Evolutionary conservation across 225 moss, liverwort and hornwort genomes (phyloP), one percentile per base, ranked within the genome.

Genomic region (Sphagnum tenellum): DNA sequence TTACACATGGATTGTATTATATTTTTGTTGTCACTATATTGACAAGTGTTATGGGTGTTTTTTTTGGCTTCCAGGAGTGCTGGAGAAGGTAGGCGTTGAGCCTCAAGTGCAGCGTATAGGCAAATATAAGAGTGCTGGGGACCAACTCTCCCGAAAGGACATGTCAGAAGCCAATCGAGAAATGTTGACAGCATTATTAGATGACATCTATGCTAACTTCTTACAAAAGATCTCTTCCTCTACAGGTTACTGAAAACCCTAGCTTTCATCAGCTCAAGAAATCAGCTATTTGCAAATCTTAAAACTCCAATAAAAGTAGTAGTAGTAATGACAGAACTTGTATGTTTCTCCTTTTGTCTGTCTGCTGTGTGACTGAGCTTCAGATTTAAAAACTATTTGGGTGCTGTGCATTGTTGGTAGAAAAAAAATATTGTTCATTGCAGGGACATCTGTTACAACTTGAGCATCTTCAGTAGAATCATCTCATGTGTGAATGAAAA

Each of bases 101-200:
- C 90, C 96, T 52, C 92, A 96, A 80, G 75, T 92, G 48, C 89
- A 96, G 72, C 86, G 92, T 51, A 90, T 96, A 78, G 96, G 96
- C 55, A 96, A 92, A 72, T 96, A 96, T 72, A 96, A 96, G 78
- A 96, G 96, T 69, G 67, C 81, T 2, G 96, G 96, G 58, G 96
- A 96, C 79, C 80, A 81, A 56, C 80, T 96, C 63, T 53, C 72
- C 4, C 86, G 92, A 48, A 96, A 87, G 78, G 81, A 92, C 67
- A 96, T 96, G 96, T 96, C 96, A 44, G 92, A 92, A 65, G 79
- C 96, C 12, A 96, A 96, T 75, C 88, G 92, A 51, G 96, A 96
- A 83, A 92, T 96, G 96, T 81, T 96, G 55, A 90, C 92, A 57
- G 85, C 92, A 56, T 65, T 96, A 68, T 83, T 96, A 64, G 92